phyloP scores from a whole-genome alignment of 495 filamentous ascomycete genomes.

The Jackrogersella multiformis region DNA sequence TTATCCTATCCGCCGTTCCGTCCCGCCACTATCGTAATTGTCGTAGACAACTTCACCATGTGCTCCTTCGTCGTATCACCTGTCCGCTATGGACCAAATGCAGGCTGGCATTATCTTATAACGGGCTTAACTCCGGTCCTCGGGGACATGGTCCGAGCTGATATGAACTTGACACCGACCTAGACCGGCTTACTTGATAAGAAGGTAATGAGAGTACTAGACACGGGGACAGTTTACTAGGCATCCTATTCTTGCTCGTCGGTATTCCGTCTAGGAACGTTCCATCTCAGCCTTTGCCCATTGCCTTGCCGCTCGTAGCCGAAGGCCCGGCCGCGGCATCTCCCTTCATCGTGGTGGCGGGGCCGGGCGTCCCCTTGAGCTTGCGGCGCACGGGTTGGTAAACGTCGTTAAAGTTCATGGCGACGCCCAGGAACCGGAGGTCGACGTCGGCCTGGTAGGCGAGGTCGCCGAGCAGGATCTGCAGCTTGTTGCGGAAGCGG shows the following conservation, averaged over 20 bases:
- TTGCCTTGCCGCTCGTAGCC: neutral
- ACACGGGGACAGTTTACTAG: no score
- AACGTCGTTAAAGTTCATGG: constrained; percentile 99
- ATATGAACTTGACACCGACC: no score
- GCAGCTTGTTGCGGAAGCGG: constrained; percentile 78
- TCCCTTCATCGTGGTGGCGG: neutral
- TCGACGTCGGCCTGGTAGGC: constrained; percentile 94
- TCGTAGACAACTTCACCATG: neutral
- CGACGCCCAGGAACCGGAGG: constrained; percentile 92
- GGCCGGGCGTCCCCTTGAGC: constrained; percentile 47
- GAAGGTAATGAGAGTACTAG: no score
- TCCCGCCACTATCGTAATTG: neutral
- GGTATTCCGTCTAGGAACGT: no score
- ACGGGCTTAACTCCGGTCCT: no score
- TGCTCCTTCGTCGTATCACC: no score
- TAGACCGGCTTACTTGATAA: no score
- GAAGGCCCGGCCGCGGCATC: neutral
- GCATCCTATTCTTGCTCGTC: no score
- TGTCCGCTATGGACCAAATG: no score
- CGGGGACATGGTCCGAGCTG: no score
- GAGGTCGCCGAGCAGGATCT: constrained; percentile 85
- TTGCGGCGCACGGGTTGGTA: constrained; percentile 78
- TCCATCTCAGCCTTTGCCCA: constrained; percentile 20
- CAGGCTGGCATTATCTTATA: no score
- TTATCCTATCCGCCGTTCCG: neutral